Evolutionary conservation across 2,329 filamentous ascomycete genomes (phyloP).

Genomic region (Venturia aucupariae): DNA sequence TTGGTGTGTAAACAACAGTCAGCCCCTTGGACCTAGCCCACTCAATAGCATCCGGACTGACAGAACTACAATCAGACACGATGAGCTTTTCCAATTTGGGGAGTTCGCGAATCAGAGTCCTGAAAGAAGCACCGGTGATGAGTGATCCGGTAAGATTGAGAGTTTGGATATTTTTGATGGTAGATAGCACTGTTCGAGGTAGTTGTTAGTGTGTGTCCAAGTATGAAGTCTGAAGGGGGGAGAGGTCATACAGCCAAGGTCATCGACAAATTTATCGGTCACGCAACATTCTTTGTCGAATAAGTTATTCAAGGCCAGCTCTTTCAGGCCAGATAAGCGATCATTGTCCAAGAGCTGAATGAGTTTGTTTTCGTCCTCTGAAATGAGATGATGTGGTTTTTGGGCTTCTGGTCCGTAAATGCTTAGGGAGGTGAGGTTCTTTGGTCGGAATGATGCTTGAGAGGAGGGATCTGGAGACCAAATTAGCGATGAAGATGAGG

Average conservation of each 20-base stretch:
- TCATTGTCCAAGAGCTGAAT: background rate
- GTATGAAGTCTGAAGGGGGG: background rate
- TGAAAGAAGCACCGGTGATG: background rate
- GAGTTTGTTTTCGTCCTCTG: background rate
- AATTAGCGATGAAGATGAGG: background rate
- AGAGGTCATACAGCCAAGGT: background rate
- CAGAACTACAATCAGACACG: conserved; percentile 3
- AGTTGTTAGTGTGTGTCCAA: background rate
- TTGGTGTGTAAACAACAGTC: background rate
- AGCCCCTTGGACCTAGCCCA: conserved; percentile 5
- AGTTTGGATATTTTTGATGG: background rate
- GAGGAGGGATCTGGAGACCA: background rate
- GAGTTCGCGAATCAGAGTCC: background rate
- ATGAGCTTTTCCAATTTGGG: background rate
- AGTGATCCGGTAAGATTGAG: background rate
- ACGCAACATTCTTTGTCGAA: conserved; percentile 1
- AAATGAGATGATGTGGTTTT: conserved; percentile 1
- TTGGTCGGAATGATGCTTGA: conserved; percentile 13
- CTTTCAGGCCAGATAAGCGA: background rate
- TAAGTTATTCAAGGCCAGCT: background rate
- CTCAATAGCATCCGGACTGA: conserved; percentile 12
- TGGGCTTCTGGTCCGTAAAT: conserved; percentile 15
- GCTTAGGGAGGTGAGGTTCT: conserved; percentile 15
- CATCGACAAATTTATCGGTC: background rate
- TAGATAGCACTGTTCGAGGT: background rate